Evolutionary conservation across 306 rosid species (phyloP), one percentile per base, ranked within the genome.

Genomic region (Phaseolus lunatus): DNA sequence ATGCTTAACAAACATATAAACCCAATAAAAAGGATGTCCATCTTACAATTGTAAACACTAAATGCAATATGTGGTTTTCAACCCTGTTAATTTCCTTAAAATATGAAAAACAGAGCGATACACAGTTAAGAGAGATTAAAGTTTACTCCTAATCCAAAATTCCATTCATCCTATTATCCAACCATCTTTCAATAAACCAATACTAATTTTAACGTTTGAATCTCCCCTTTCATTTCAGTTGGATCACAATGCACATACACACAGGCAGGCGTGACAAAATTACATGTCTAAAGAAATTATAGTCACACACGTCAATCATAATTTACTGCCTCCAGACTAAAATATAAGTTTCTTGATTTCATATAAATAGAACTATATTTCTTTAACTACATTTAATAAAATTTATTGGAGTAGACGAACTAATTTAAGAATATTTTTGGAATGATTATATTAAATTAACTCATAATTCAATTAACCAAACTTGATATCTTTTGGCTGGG

Each of bases 1-100:
- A 59, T 6, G 66, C 41, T 59, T 26, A 15, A 45, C 6, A 59
- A 50, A 24, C 59, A 48, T 50, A 70, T 70, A 59, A 62, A 59
- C 13, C 15, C 61, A 31, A 20, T 39, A 15, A 20, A 20, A 4
- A 22, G 2, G 0, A 54, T 10, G 14, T 10, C 31, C 16, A 22
- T 10, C 57, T 48, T 18, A 9, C 57, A 6, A 53, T 12, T 19
- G 59, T 53, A 9, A 20, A 53, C 2, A 3, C 27, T 9, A 53
- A 20, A 53, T 33, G 8, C 41, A 35, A 23, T 57, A 5, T 14
- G 13, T 15, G 35, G 64, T 57, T 58, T 31, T 76, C 73, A 52
- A 66, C 22, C 24, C 12, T 16, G 12, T 24, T 11, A 5, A 5
- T 76, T 62, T 49, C 15, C 20, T 5, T 3, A 10, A 3, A 5